Evolutionary conservation across 2,329 filamentous ascomycete genomes (phyloP).

Genomic region (Allantophomopsis cytisporea): DNA sequence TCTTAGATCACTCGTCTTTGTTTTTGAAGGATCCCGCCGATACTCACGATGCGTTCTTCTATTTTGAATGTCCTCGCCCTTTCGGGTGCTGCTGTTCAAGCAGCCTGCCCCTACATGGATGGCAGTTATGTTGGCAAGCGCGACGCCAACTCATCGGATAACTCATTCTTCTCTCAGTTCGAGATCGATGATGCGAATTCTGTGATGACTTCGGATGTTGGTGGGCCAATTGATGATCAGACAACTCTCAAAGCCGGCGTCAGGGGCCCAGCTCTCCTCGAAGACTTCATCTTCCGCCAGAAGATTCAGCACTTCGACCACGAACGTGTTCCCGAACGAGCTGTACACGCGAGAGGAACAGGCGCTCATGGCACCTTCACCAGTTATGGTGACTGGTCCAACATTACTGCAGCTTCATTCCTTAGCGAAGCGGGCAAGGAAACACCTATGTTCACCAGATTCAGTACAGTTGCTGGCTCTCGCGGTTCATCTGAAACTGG

Average conservation of each 20-base stretch:
- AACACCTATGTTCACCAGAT: conserved; percentile 53
- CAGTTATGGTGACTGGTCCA: conserved; percentile 51
- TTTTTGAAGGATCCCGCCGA: no score
- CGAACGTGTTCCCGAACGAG: conserved; percentile 53
- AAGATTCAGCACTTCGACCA: conserved; percentile 62
- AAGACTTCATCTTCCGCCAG: conserved; percentile 61
- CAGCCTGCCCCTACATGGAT: neutral
- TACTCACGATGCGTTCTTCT: neutral
- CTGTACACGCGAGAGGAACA: conserved; percentile 57
- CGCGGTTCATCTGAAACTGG: conserved; percentile 42
- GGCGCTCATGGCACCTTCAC: conserved; percentile 55
- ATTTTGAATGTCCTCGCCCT: neutral
- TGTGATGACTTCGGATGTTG: conserved; percentile 52
- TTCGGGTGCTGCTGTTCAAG: neutral
- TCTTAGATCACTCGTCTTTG: no score
- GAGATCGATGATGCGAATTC: conserved; percentile 36
- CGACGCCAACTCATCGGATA: neutral
- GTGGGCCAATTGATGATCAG: conserved; percentile 54
- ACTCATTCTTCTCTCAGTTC: conserved; percentile 21
- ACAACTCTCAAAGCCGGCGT: conserved; percentile 52
- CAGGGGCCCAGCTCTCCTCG: conserved; percentile 53
- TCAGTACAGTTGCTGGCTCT: conserved; percentile 60
- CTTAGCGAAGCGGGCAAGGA: conserved; percentile 41
- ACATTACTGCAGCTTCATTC: conserved; percentile 57
- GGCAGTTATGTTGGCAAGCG: neutral